Evolutionary conservation across 768 basidiomycete genomes (phyloP).

Genomic region (Lentinus brumalis): DNA sequence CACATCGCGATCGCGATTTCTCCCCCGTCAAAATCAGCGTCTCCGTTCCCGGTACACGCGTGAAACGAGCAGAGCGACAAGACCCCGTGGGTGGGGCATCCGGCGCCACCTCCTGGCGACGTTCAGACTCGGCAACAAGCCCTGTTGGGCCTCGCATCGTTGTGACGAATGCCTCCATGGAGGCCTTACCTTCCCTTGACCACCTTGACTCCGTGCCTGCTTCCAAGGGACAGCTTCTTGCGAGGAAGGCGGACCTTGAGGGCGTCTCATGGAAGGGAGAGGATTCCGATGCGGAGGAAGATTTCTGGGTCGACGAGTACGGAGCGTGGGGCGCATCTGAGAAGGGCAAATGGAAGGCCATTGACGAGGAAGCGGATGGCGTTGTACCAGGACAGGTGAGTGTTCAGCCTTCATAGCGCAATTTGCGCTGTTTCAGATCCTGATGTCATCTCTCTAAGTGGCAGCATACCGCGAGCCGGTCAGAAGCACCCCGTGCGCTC

Average conservation of each 20-base stretch:
- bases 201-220: background rate
- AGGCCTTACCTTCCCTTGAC: background rate
- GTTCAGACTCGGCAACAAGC: background rate
- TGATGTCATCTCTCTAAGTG: background rate
- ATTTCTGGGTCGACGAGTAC: conserved; percentile 14
- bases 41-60: background rate
- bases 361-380: conserved; percentile 4
- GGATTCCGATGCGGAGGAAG: conserved; percentile 10
- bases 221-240: background rate
- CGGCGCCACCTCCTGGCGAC: no score
- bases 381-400: conserved; percentile 5
- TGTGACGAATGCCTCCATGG: conserved; percentile 15
- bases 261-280: background rate
- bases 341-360: conserved; percentile 25
- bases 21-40: background rate
- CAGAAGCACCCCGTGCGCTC: background rate
- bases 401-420: background rate
- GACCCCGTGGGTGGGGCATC: no score
- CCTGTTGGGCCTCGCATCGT: conserved; percentile 15
- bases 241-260: conserved; percentile 1
- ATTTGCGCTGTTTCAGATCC: no score
- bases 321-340: conserved; percentile 21
- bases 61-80: background rate
- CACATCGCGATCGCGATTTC: background rate
- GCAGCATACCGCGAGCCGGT: background rate